Evolutionary conservation across 257 asterid species (phyloP).

Genomic region (Solanum dulcamara): DNA sequence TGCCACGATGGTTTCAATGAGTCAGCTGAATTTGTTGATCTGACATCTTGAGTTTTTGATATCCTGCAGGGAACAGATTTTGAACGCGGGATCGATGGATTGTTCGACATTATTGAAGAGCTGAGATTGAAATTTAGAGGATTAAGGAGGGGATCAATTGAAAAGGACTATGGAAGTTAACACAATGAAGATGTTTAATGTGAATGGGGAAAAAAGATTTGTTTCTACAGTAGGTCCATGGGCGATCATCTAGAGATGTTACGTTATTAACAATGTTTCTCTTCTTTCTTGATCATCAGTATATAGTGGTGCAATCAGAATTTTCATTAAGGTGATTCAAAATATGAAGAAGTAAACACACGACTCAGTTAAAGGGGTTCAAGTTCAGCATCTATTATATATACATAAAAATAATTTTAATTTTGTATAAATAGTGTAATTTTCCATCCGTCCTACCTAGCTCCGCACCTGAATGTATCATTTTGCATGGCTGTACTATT

Average conservation of each 20-base stretch:
- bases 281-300: neutral
- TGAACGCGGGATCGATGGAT: conserved; percentile 43
- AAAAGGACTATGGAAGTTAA: neutral
- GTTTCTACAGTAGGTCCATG: neutral
- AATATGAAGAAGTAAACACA: neutral
- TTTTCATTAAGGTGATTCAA: neutral
- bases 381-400: neutral
- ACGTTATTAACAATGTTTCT: neutral
- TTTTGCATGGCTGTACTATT: neutral
- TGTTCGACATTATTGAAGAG: conserved; percentile 40
- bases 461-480: neutral
- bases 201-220: neutral
- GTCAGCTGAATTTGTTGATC: conserved; percentile 28
- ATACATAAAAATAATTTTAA: no score
- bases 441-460: neutral
- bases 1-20: conserved; percentile 33
- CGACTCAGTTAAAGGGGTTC: neutral
- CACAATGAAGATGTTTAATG: neutral
- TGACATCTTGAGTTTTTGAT: conserved; percentile 9
- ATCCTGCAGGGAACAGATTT: conserved; percentile 40
- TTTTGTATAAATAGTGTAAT: no score
- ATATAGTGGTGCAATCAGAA: neutral
- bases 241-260: neutral
- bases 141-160: neutral
- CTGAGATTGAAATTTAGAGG: conserved; percentile 5